Base-by-base conservation (phyloP, 2,329 filamentous ascomycete species). In the Botryotinia narcissicola region DNA sequence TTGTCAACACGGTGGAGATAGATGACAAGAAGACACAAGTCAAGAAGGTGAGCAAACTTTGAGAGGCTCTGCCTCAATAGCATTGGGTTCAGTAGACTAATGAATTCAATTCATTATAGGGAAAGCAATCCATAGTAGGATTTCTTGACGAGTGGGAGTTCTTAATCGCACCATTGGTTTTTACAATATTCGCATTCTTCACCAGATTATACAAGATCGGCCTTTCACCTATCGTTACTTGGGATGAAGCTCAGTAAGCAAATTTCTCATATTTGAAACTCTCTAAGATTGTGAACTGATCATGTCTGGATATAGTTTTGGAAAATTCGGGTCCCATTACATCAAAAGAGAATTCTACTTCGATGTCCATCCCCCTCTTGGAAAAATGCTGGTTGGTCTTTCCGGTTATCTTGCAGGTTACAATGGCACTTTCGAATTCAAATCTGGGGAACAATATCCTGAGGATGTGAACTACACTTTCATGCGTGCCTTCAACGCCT, bases 281-380 rank as follows among this genome's bases (percentile, higher is more conserved):
- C 29, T 62, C 10, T 22, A 22, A 68, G 7, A 63, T n/a, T 59
- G 40, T 48, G 66, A 69, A 73, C 76, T 75, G 71, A 76, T 42
- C 64, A 73, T 69, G 78, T 44, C 35, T 57, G 71, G 42, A 37
- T 67, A 74, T 80, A 94, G 92, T 83, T 97, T 97, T 83, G 93
- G 93, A 82, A 99, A 99, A 86, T 99, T 99, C 83, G 96, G 96
- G 77, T 98, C 95, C 79, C 95, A 99, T 85, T 99, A 99, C 84
- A 91, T 99, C 82, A 98, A 99, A 84, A 93, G 95, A 83, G 96
- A 99, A 84, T 98, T 98, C 87, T 99, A 99, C 88, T 99, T 99
- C 85, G 93, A 97, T 87, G 86, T 97, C 74, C 93, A 97, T 83
- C 96, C 96, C 77, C 96, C 96, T 72, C 90, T 99, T 75, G 96